Evolutionary conservation across 306 rosid species (phyloP), one percentile per base, ranked within the genome.

Genomic region (Inga leiocalycina): DNA sequence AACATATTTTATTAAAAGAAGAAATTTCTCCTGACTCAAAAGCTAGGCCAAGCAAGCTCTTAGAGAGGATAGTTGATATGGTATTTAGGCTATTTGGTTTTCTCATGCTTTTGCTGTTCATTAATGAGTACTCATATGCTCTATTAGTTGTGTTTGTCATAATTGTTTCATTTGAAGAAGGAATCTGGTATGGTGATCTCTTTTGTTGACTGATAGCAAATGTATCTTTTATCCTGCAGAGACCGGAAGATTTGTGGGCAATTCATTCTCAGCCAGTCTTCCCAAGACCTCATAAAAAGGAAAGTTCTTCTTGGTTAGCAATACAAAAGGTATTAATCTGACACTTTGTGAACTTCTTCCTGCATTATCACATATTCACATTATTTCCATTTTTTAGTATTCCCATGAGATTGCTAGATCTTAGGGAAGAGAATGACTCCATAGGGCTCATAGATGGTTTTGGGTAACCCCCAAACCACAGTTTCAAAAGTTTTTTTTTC

Each of bases 231-330:
- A 46, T 86, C 77, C 71, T 85, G 81, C 69, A 96, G 99, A 93
- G 85, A 86, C 99, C 98, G 74, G 97, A 92, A 52, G 95, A 96
- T 87, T 87, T 96, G 88, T 96, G 99, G 99, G 92, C 90, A 87
- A 80, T 92, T 82, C 95, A 96, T 89, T 92, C 98, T 77, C 89
- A 72, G 79, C 89, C 93, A 41, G 98, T 96, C 79, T 81, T 82
- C 41, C 99, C 98, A 64, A 89, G 84, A 86, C 97, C 99, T 83
- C 99, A 96, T 88, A 93, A 85, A 87, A 92, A 84, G 90, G 79
- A 88, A 11, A 92, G 82, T 86, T 79, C 94, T 86, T 89, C 92
- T 86, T 96, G 99, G 99, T n/a, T 86, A 43, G 99, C 97, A 80
- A 92, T 96, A 85, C 88, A 85, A 80, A 87, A 92, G 98, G 99